These are phyloP conservation scores for Hypoxylon trugodes DNA, from an alignment of 495 filamentous ascomycete genomes.

Conservation along the genomic window DNA sequence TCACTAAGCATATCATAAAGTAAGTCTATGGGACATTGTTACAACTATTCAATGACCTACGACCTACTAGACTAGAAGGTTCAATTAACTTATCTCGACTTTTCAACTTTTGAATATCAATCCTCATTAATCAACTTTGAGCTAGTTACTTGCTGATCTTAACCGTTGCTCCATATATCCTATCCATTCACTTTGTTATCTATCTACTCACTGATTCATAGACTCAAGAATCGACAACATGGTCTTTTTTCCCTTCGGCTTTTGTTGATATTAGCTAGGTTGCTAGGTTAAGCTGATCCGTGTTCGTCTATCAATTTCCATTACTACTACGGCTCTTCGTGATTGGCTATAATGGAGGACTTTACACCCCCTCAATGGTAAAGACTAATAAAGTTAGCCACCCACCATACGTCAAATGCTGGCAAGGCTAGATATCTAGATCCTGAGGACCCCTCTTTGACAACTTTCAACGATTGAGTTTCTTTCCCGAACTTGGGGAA, in stretches of 20 bases:
- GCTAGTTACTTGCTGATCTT: conserved; percentile 28
- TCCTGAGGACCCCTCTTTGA: conserved; percentile 27
- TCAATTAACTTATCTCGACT: too few relatives aligned
- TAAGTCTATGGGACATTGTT: background rate
- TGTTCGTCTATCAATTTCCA: conserved; percentile 25
- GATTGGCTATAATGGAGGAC: conserved; percentile 24
- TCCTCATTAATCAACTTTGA: conserved; percentile 2
- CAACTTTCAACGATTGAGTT: conserved; percentile 1
- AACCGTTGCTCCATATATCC: conserved; percentile 18
- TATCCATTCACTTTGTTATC: conserved; percentile 22
- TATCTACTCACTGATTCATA: conserved; percentile 10
- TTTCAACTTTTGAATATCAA: too few relatives aligned
- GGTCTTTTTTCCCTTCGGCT: background rate
- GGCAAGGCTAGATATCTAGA: conserved; percentile 34
- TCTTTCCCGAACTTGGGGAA: conserved; percentile 23
- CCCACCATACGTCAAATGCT: conserved; percentile 26
- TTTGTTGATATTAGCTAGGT: too few relatives aligned
- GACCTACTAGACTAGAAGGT: too few relatives aligned
- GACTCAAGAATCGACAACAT: conserved; percentile 16
- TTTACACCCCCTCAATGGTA: conserved; percentile 10
- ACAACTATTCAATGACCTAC: background rate
- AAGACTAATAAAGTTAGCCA: conserved; percentile 13
- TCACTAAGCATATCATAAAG: background rate
- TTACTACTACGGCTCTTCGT: conserved; percentile 6
- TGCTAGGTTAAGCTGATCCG: conserved; percentile 14